Conservation (phyloP, 2,329 filamentous ascomycete genomes). For the Aspergillus arachidicola region DNA sequence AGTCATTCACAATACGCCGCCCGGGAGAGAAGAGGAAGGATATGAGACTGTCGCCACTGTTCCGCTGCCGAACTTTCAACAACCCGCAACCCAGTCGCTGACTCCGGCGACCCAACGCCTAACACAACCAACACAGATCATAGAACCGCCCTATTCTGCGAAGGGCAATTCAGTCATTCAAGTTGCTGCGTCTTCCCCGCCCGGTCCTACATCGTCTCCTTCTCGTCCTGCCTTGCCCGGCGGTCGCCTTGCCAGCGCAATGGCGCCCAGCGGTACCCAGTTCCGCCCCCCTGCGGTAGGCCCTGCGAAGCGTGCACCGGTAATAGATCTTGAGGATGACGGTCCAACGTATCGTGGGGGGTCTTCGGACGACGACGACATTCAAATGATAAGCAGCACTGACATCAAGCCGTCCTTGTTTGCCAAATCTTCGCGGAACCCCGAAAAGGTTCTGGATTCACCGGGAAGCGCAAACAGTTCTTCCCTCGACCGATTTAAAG, state of each 20-base stretch:
- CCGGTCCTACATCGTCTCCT: conserved; percentile 53
- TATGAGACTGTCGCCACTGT: conserved; percentile 55
- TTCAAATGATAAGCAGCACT: conserved; percentile 47
- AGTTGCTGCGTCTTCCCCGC: conserved; percentile 86
- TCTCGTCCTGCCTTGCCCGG: conserved; percentile 37
- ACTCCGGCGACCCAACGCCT: conserved; percentile 53
- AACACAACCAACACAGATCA: conserved; percentile 65
- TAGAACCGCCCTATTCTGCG: conserved; percentile 47
- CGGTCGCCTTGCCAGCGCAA: conserved; percentile 59
- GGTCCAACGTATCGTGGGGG: conserved; percentile 63
- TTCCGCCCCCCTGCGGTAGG: conserved; percentile 59
- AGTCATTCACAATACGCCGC: conserved; percentile 31
- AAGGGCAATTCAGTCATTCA: conserved; percentile 61
- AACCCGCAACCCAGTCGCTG: conserved; percentile 34
- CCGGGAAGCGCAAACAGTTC: conserved; percentile 33
- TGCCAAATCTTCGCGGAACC: conserved; percentile 45
- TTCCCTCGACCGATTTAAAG: conserved; percentile 41
- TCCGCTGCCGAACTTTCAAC: conserved; percentile 37
- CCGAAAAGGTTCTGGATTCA: conserved; percentile 46
- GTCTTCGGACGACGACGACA: conserved; percentile 61
- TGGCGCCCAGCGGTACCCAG: conserved; percentile 75
- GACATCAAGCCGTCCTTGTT: conserved; percentile 66
- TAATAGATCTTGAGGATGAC: conserved; percentile 57
- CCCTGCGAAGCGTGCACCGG: conserved; percentile 43
- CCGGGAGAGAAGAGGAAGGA: conserved; percentile 37